Percentiles rank a stretch among this genome's conserved stretches.
Evolutionary conservation across 1,284 basidiomycete genomes (phyloP).

Genomic region (Malassezia brasiliensis): DNA sequence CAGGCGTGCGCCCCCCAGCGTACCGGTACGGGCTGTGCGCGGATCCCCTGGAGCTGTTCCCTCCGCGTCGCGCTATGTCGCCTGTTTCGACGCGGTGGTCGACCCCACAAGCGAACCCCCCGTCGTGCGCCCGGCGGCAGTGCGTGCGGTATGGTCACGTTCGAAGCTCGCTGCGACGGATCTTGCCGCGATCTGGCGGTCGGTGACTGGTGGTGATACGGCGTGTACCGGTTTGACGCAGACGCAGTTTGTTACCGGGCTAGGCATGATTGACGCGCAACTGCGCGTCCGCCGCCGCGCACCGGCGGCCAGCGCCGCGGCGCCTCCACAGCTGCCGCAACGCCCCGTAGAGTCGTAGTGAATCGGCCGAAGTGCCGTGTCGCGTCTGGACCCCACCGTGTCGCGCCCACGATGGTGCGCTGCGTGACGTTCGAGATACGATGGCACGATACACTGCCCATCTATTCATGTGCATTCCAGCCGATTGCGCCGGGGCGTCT

Average conservation of each 20-base stretch:
- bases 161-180: slow-evolving; percentile 1
- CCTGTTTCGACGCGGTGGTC: neutral
- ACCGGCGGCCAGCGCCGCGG: neutral
- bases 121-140: neutral
- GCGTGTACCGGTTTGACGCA: neutral
- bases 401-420: slow-evolving; percentile 30
- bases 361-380: slow-evolving; percentile 2
- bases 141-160: neutral
- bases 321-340: slow-evolving; percentile 1
- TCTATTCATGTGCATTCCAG: slow-evolving; percentile 45
- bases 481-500: slow-evolving; percentile 36
- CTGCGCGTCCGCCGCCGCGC: neutral
- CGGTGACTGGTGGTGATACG: slow-evolving; percentile 1
- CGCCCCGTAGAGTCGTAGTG: slow-evolving; percentile 2
- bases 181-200: slow-evolving; percentile 12
- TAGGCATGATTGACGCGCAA: slow-evolving; percentile 10
- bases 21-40: too few species aligned
- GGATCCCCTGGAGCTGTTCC: too few species aligned
- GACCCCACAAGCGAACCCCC: neutral
- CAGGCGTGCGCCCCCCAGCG: too few species aligned
- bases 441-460: slow-evolving; percentile 47
- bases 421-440: slow-evolving; percentile 46
- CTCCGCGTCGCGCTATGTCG: neutral
- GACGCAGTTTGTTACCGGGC: slow-evolving; percentile 4
- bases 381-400: neutral